Percentiles rank a stretch among this genome's conserved stretches.
Conservation (phyloP, 2,329 filamentous ascomycete species). For the Colletotrichum sp. region DNA sequence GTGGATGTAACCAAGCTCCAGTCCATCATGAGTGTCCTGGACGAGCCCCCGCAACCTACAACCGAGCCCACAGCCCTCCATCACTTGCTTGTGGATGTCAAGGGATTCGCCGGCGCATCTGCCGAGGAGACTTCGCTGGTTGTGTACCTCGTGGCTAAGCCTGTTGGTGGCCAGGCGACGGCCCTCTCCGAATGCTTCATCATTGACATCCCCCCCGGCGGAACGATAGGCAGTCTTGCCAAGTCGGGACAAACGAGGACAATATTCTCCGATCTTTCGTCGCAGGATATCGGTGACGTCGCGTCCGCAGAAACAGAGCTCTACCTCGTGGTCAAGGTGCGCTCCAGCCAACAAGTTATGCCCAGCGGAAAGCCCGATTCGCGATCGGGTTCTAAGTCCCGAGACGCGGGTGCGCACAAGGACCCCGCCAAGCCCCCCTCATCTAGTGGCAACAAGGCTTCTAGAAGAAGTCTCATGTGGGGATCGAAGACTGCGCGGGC, state of each 20-base stretch:
- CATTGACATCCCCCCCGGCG: conserved; percentile 77
- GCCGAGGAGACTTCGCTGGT: conserved; percentile 78
- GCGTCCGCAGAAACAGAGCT: conserved; percentile 72
- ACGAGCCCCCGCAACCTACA: conserved; percentile 75
- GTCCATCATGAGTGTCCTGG: conserved; percentile 92
- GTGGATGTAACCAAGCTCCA: conserved; percentile 91
- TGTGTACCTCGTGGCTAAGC: conserved; percentile 78
- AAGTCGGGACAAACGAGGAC: conserved; percentile 77
- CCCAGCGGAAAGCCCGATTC: conserved; percentile 51
- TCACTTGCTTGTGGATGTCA: conserved; percentile 83
- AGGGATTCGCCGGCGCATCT: conserved; percentile 77
- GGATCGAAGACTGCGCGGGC: conserved; percentile 58
- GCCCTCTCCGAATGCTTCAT: conserved; percentile 84
- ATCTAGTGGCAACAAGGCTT: conserved; percentile 48
- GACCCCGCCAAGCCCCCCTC: conserved; percentile 46
- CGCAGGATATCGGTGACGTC: conserved; percentile 71
- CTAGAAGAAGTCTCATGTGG: conserved; percentile 67
- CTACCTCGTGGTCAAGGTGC: conserved; percentile 83
- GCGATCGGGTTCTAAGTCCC: conserved; percentile 52
- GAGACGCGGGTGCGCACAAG: conserved; percentile 40
- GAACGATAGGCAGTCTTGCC: conserved; percentile 69
- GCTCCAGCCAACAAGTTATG: conserved; percentile 60
- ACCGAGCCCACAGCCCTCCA: conserved; percentile 76
- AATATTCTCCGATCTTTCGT: conserved; percentile 84
- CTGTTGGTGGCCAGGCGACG: conserved; percentile 64